Evolutionary conservation across 257 asterid species (phyloP), one percentile per base, ranked within the genome.

Genomic region (Paraleonurus japonicus): DNA sequence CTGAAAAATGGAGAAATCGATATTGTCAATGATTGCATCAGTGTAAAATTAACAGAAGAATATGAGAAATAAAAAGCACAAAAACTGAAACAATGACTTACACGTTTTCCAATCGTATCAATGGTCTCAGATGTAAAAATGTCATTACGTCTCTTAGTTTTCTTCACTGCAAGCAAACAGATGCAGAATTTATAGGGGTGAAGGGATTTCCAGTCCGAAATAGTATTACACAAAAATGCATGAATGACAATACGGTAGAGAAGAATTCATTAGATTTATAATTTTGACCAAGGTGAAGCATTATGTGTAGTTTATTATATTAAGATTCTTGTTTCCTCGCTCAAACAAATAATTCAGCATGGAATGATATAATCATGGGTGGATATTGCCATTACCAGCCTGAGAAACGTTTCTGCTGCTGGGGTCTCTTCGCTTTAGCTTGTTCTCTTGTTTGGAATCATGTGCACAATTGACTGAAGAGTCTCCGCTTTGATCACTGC

Each of bases 161-260:
- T 58, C 65, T 76, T 83, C 69, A 51, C 94, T 82, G 94, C 82
- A 79, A 61, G 72, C 50, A 76, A 72, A 80, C 41, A 65, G 60
- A 41, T 17, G 58, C 58, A 47, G 51, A 74, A 32, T 57, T 58
- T 30, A 19, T 54, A 23, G 55, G 57, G 57, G 22, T 26, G 35
- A 27, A 10, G 10, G 23, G 9, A 48, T 61, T 67, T 30, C 19
- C 67, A 62, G 11, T 53, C 27, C 33, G 20, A 61, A 7, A n/a
- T 27, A 62, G 12, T 1, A 13, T 35, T 35, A 35, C 43, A 35
- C 7, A 32, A 30, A 32, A 8, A 35, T 35, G 43, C 43, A 8
- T 8, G 43, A 35, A n/a, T n/a, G n/a, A n/a, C n/a, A n/a, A n/a
- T n/a, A n/a, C n/a, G n/a, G n/a, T n/a, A n/a, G n/a, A n/a, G n/a